These are phyloP conservation scores for Pinus albicaulis DNA, from an alignment of 75 land plant species.

Conservation along the genomic window DNA sequence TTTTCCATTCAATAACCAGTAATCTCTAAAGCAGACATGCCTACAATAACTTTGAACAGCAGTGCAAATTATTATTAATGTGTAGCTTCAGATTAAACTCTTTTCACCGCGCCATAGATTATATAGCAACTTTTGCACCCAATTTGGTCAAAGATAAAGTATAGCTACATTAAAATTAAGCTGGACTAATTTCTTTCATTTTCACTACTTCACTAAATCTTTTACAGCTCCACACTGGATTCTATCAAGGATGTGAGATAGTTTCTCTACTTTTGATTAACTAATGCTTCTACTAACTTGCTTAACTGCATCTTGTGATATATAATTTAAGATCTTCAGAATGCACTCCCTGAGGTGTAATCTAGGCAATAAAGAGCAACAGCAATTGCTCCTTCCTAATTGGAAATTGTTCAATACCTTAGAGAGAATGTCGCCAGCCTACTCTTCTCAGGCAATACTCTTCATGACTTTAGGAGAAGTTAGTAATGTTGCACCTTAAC, in stretches of 20 bases:
- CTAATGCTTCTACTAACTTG: not conserved
- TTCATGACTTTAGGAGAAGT: not conserved
- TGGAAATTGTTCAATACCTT: not conserved
- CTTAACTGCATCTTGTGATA: not conserved
- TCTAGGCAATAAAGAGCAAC: not conserved
- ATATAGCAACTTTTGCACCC: not conserved
- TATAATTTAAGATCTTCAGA: not conserved
- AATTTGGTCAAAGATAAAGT: not conserved
- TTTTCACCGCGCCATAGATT: no score
- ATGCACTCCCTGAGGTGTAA: not conserved
- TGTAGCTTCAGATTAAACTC: no score
- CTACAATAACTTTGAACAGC: no score
- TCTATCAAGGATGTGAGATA: no score
- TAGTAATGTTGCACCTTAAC: not conserved
- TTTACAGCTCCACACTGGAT: no score
- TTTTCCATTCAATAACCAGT: not conserved
- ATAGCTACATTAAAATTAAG: no score
- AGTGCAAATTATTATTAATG: no score
- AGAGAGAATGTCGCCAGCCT: not conserved
- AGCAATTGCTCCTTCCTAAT: not conserved
- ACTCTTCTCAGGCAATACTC: not conserved
- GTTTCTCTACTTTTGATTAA: no score
- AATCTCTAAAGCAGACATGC: not conserved
- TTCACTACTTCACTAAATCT: not conserved
- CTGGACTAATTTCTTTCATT: not conserved